phyloP scores from a whole-genome alignment of 208 protist species.

The Angomonas ambiguus region DNA sequence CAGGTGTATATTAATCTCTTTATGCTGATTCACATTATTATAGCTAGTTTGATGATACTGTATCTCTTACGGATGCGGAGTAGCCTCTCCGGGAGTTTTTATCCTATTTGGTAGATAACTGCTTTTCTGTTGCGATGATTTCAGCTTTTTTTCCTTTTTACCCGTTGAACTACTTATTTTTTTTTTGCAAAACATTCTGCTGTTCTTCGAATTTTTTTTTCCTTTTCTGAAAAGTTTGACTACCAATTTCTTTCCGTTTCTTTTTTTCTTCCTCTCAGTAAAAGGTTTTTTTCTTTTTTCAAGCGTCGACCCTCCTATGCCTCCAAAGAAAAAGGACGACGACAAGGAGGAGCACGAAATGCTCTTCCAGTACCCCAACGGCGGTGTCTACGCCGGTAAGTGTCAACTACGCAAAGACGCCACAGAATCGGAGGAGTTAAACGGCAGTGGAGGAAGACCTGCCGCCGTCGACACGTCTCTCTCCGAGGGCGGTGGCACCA shows the following conservation, averaged over 20 bases:
- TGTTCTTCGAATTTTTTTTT: neutral
- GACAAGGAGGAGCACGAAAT: constrained; percentile 64
- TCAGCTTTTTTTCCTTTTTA: neutral
- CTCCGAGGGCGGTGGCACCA: constrained; percentile 12
- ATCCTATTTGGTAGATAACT: constrained; percentile 27
- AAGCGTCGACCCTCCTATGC: constrained; percentile 20
- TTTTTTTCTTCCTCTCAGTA: neutral
- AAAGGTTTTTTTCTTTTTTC: constrained; percentile 1
- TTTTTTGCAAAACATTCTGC: no score
- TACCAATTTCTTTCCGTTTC: neutral
- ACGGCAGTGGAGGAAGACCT: neutral
- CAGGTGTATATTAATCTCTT: constrained; percentile 52
- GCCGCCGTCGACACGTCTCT: neutral
- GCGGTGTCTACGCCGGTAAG: constrained; percentile 67
- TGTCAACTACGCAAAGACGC: constrained; percentile 23
- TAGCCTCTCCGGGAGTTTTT: constrained; percentile 49
- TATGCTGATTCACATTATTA: constrained; percentile 56
- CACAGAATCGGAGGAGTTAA: constrained; percentile 6
- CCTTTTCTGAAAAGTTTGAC: neutral
- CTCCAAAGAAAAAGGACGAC: constrained; percentile 38
- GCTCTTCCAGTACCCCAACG: constrained; percentile 56
- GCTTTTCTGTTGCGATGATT: neutral
- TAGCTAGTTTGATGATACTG: constrained; percentile 42
- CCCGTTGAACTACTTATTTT: constrained; percentile 6
- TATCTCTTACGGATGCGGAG: constrained; percentile 55